phyloP scores from a whole-genome alignment of 257 asterid genomes.

The Sherardia arvensis region DNA sequence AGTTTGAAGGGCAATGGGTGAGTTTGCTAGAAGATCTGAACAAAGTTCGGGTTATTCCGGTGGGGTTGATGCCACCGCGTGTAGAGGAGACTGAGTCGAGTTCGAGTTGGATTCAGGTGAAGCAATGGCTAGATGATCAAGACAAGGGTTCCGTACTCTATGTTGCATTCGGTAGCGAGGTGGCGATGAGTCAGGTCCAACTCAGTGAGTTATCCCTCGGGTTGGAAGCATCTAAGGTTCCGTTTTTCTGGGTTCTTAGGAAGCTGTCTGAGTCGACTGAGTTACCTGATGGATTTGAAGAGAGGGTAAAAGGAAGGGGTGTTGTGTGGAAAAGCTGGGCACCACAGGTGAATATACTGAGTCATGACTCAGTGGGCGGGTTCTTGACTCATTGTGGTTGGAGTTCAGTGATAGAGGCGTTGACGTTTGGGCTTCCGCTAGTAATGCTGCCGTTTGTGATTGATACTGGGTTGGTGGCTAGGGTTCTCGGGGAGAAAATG shows the following conservation, averaged over 20 bases:
- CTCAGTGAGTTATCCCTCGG: conserved; percentile 1
- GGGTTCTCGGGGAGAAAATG: conserved; percentile 7
- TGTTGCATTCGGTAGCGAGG: conserved; percentile 1
- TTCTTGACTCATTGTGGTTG: conserved; percentile 22
- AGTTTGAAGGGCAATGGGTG: conserved; percentile 8
- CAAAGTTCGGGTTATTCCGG: not conserved
- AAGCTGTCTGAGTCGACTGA: not conserved
- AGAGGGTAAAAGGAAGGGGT: conserved; percentile 2
- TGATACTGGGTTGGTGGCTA: conserved; percentile 9
- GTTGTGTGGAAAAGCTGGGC: conserved; percentile 12
- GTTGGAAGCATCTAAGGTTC: not conserved
- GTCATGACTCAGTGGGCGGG: conserved; percentile 10
- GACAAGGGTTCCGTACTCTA: not conserved
- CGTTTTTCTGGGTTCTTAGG: conserved; percentile 12
- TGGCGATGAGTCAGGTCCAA: not conserved
- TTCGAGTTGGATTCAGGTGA: not conserved
- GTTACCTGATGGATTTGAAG: not conserved
- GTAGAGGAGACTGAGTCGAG: not conserved
- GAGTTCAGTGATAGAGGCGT: conserved; percentile 3
- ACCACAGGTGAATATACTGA: conserved; percentile 7
- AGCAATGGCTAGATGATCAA: not conserved
- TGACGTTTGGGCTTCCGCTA: not conserved
- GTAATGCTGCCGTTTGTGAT: not conserved
- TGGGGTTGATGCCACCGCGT: conserved; percentile 17
- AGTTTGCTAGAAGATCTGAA: not conserved